Base-by-base conservation (phyloP, 495 filamentous ascomycete species). In the Amniculicola lignicola region DNA sequence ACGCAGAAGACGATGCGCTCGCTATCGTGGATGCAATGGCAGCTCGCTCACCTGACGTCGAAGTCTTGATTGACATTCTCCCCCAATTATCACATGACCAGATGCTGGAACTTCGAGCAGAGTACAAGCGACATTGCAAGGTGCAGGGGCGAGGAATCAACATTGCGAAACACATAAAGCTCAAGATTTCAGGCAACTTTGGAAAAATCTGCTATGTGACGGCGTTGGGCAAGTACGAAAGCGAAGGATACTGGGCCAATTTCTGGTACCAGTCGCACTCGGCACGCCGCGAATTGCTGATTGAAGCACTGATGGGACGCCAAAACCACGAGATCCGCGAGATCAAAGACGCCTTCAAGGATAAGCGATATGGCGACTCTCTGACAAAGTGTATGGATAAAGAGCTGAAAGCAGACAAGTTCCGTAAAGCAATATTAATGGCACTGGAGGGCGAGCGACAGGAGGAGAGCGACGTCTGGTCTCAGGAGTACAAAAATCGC, bases 161-260 rank as follows among this genome's bases (percentile, higher is more conserved):
- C 72, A 80, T 98, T 43, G 88, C 93, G 49, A 98, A 98, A 69
- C 93, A 97, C 74, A 88, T 97, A 66, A 92, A 93, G 45, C 61
- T 81, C 33, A 83, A 82, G 38, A 78, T 86, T 7, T 81, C 85
- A 12, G 82, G 84, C 62, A 89, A 89, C 48, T 85, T 96, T 51
- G 90, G 89, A 71, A 97, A 97, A 69, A 84, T 86, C 9, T 87
- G 82, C 64, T 97, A 96, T 67, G 87, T 89, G 4, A 90, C 88
- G 5, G 92, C 93, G 9, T 81, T 97, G 0, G 93, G 94, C 2
- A 77, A 82, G 39, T 98, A 89, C 86, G 93, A 96, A 74, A 84
- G 81, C 46, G 93, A 98, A 69, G 91, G 88, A 1, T 96, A 93
- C 76, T 98, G 93, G 89, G 92, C 94, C 39, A 98, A 97, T 65